A percentile compares a stretch with the other conserved stretches of the same genome.
Conservation (phyloP, 345 rosid genomes). For the Ceriops tagal region DNA sequence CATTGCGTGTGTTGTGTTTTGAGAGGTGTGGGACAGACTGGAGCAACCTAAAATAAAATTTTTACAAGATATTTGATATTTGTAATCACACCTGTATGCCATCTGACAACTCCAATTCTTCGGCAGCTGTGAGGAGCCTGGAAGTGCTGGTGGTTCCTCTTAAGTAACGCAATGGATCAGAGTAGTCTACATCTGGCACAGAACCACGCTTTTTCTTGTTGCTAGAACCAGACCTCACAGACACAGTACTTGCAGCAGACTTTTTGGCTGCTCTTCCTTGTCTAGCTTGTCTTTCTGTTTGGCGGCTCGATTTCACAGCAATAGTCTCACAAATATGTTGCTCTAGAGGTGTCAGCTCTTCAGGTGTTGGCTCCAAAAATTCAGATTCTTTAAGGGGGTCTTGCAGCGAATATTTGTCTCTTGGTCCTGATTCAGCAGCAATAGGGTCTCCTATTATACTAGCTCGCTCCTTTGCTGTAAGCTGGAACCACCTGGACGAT, state of each 20-base stretch:
- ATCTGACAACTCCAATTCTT: slow-evolving; percentile 68
- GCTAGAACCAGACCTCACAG: slow-evolving; percentile 48
- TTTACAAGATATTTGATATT: neutral
- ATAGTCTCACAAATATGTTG: slow-evolving; percentile 47
- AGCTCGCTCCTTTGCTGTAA: slow-evolving; percentile 57
- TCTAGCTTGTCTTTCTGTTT: slow-evolving; percentile 69
- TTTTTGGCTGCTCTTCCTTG: slow-evolving; percentile 70
- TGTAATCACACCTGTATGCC: slow-evolving; percentile 78
- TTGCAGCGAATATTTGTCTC: slow-evolving; percentile 28
- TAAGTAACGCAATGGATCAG: slow-evolving; percentile 78
- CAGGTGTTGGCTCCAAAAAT: slow-evolving; percentile 44
- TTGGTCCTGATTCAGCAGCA: slow-evolving; percentile 33
- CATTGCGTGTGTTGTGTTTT: too few species aligned
- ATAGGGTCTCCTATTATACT: slow-evolving; percentile 44
- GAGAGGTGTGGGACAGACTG: too few species aligned
- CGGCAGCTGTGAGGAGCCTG: slow-evolving; percentile 78
- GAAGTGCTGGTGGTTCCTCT: slow-evolving; percentile 62
- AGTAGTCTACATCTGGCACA: slow-evolving; percentile 57
- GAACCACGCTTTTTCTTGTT: slow-evolving; percentile 57
- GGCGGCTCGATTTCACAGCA: slow-evolving; percentile 73
- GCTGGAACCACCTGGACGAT: slow-evolving; percentile 41
- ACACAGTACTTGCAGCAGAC: slow-evolving; percentile 47
- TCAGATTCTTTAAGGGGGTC: slow-evolving; percentile 36
- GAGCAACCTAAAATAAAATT: neutral
- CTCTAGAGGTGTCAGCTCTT: slow-evolving; percentile 55